Percentiles rank a stretch among this genome's conserved stretches.
Evolutionary conservation across 306 rosid genomes (phyloP).

Genomic region (Ochetophila trinervis): DNA sequence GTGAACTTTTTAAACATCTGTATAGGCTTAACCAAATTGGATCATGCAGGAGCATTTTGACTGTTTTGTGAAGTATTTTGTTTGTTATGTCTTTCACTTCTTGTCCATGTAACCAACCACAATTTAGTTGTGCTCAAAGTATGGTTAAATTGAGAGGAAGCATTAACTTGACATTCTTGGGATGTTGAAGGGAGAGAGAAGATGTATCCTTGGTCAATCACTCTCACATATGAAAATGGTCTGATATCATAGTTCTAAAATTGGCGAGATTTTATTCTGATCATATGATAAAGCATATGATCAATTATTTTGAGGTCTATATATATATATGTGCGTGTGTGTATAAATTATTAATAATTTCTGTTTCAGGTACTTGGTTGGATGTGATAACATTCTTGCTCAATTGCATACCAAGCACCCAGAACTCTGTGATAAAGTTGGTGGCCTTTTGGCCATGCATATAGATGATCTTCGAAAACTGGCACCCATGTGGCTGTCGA

Average conservation of each 20-base stretch:
- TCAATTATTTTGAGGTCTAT: conserved; percentile 16
- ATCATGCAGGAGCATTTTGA: conserved; percentile 3
- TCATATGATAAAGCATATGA: conserved; percentile 19
- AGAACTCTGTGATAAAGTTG: conserved; percentile 94
- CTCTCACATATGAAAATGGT: not conserved
- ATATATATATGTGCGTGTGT: no score
- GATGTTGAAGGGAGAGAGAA: not conserved
- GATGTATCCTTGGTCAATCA: not conserved
- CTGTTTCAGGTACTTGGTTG: conserved; percentile 72
- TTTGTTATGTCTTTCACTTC: not conserved
- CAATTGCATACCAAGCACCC: conserved; percentile 84
- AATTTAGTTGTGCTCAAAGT: not conserved
- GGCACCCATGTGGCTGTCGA: conserved; percentile 99
- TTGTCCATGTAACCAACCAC: not conserved
- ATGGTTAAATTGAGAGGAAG: not conserved
- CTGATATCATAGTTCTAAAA: not conserved
- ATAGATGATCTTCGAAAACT: conserved; percentile 80
- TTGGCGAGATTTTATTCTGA: conserved; percentile 5
- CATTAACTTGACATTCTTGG: conserved; percentile 4
- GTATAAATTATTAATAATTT: not conserved
- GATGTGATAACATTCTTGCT: conserved; percentile 87
- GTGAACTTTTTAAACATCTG: conserved; percentile 12
- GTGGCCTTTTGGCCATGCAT: conserved; percentile 92
- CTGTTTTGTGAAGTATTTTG: not conserved
- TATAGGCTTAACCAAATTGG: conserved; percentile 9